Conservation (phyloP, 2,329 filamentous ascomycete genomes). For the Claviceps digitariae region DNA sequence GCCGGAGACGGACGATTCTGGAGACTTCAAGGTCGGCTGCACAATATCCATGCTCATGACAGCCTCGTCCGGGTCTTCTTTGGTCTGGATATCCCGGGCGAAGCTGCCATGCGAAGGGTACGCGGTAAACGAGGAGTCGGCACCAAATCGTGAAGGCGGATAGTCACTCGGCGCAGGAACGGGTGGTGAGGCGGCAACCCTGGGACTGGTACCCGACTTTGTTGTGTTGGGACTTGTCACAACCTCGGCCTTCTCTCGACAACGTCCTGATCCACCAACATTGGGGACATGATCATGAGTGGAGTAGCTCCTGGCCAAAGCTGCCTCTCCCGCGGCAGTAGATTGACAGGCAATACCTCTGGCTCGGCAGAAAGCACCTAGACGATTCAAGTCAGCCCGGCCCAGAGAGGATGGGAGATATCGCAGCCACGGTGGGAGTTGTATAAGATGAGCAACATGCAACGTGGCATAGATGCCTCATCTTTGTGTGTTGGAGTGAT, state of each 20-base stretch:
- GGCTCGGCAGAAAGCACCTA: slow-evolving; percentile 22
- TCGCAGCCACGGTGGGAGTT: too few relatives aligned
- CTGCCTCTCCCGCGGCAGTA: slow-evolving; percentile 9
- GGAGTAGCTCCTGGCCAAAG: not conserved
- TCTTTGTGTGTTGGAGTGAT: too few relatives aligned
- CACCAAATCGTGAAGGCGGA: not conserved
- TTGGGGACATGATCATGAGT: not conserved
- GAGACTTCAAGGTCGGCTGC: slow-evolving; percentile 6
- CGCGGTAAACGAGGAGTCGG: not conserved
- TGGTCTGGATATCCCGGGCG: not conserved
- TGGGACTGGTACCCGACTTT: slow-evolving; percentile 4
- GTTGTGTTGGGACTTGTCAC: slow-evolving; percentile 3
- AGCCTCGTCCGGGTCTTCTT: not conserved
- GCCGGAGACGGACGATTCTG: slow-evolving; percentile 1
- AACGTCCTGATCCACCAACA: not conserved
- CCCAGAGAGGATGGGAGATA: not conserved
- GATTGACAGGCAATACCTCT: slow-evolving; percentile 21
- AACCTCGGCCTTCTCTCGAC: not conserved
- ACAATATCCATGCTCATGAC: slow-evolving; percentile 6
- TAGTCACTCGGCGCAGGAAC: slow-evolving; percentile 1
- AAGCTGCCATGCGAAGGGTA: slow-evolving; percentile 1
- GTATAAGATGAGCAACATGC: too few relatives aligned
- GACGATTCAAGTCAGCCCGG: not conserved
- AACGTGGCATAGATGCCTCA: too few relatives aligned
- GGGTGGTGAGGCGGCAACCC: slow-evolving; percentile 1